phyloP scores from a whole-genome alignment of 768 basidiomycete species.

The Boletus eberwhitei region DNA sequence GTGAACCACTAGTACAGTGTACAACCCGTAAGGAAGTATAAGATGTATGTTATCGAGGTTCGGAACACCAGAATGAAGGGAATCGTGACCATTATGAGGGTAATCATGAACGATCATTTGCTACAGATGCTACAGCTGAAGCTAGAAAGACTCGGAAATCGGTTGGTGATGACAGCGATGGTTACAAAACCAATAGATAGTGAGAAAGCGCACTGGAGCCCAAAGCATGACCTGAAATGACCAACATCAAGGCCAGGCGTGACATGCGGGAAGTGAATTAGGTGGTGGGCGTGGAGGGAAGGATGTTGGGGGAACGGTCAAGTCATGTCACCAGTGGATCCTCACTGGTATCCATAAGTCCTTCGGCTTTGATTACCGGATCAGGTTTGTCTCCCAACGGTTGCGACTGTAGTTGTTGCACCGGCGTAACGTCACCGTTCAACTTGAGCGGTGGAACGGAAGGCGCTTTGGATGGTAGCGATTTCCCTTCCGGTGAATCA shows the following conservation, averaged over 20 bases:
- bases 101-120: slow-evolving; percentile 35
- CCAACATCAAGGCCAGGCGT: slow-evolving; percentile 7
- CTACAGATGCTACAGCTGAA: slow-evolving; percentile 31
- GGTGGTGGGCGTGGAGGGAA: not conserved
- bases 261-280: slow-evolving; percentile 8
- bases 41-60: slow-evolving; percentile 35
- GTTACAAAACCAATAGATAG: slow-evolving; percentile 34
- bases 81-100: slow-evolving; percentile 33
- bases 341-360: slow-evolving; percentile 64
- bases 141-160: slow-evolving; percentile 19
- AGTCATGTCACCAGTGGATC: slow-evolving; percentile 45
- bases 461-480: slow-evolving; percentile 42
- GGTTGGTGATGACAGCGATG: slow-evolving; percentile 28
- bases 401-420: slow-evolving; percentile 46
- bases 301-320: not conserved
- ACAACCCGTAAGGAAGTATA: slow-evolving; percentile 37
- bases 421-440: slow-evolving; percentile 47
- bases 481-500: slow-evolving; percentile 17
- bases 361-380: slow-evolving; percentile 55
- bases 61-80: slow-evolving; percentile 24
- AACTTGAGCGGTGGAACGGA: slow-evolving; percentile 42
- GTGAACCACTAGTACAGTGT: slow-evolving; percentile 30
- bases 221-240: slow-evolving; percentile 16
- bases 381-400: slow-evolving; percentile 55
- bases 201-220: slow-evolving; percentile 22